Evolutionary conservation across 371 early-diverging fungal genomes (phyloP), one percentile per base, ranked within the genome.

Genomic region (Zopfochytrium polystomum): DNA sequence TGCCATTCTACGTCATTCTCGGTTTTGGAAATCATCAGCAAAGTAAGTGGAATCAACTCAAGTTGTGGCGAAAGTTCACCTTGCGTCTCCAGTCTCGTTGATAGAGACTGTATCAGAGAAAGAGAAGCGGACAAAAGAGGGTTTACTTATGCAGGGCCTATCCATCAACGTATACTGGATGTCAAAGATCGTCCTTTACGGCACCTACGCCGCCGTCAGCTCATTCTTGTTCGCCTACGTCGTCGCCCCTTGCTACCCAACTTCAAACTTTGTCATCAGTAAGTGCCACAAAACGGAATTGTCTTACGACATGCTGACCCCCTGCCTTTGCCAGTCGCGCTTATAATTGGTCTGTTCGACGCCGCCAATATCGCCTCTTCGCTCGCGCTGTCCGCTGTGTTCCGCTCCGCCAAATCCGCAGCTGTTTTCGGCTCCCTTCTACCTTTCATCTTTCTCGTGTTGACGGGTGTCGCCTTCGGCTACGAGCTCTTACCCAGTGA

Each of bases 51-150:
- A n/a, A n/a, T n/a, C n/a, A n/a, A n/a, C n/a, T n/a, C n/a, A n/a
- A n/a, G n/a, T n/a, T n/a, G n/a, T n/a, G n/a, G n/a, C n/a, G n/a
- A n/a, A n/a, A n/a, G n/a, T n/a, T n/a, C n/a, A n/a, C n/a, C n/a
- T n/a, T n/a, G n/a, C n/a, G n/a, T n/a, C n/a, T n/a, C n/a, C n/a
- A 29, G 45, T 48, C 7, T 44, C 62, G 18, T 50, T 65, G 30
- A 49, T 57, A 20, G 54, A 52, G n/a, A 49, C 55, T 51, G 60
- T 59, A 1, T 34, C 44, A 13, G 65, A 65, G 29, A 65, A 58
- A 50, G 60, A 65, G 33, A 59, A 60, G 56, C 45, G 50, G 52
- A 46, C 55, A 49, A 65, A 65, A 33, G 66, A 65, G 45, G 48
- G 54, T 11, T 20, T 65, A 11, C 30, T 60, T 23, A 65, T 65